Percentiles rank a stretch among this genome's conserved stretches.
Evolutionary conservation across 2,329 filamentous ascomycete genomes (phyloP).

Genomic region (Chrysoporthe deuterocubensis): DNA sequence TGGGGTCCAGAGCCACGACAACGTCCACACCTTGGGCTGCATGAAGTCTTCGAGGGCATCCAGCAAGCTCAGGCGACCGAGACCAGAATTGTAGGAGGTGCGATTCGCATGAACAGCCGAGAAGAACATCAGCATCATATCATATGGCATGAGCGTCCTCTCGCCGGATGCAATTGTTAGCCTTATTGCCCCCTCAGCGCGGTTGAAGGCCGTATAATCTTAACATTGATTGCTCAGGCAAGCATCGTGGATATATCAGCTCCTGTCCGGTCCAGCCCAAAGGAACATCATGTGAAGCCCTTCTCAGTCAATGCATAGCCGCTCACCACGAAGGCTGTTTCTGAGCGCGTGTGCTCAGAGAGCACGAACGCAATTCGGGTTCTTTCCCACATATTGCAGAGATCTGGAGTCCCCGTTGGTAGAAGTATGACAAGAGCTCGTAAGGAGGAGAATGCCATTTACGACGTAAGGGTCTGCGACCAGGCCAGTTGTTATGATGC

Average conservation of each 20-base stretch:
- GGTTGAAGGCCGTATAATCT: background rate
- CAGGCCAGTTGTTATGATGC: background rate
- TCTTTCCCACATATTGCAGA: background rate
- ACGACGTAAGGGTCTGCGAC: background rate
- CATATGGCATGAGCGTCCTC: background rate
- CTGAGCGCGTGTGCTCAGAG: background rate
- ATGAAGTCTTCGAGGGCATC: background rate
- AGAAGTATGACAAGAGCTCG: background rate
- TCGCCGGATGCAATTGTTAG: background rate
- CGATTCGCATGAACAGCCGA: background rate
- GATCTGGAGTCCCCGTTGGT: background rate
- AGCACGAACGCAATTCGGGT: background rate
- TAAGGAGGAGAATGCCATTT: background rate
- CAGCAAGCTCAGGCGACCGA: background rate
- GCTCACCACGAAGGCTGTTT: background rate
- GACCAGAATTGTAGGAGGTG: background rate
- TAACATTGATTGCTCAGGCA: background rate
- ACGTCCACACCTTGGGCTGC: background rate
- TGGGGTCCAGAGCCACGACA: slow-evolving; percentile 3
- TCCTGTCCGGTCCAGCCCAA: background rate
- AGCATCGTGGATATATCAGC: background rate
- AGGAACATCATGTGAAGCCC: background rate
- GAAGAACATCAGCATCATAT: background rate
- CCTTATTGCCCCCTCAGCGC: background rate
- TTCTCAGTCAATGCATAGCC: background rate